Conservation (phyloP, 2,329 filamentous ascomycete species). For the Zasmidium angulare region DNA sequence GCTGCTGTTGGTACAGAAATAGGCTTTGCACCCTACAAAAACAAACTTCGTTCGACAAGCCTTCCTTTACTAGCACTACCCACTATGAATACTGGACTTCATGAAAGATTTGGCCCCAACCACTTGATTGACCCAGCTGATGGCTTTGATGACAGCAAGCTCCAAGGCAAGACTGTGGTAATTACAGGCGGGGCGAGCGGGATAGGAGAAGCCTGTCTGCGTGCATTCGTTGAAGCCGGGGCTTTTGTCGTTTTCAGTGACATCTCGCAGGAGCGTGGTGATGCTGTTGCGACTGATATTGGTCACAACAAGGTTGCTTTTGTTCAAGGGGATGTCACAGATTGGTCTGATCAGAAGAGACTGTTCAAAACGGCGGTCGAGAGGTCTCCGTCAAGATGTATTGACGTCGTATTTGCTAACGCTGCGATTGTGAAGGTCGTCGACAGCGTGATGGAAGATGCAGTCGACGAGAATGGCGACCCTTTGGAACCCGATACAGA, state of each 20-base stretch:
- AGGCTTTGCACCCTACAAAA: too few species aligned
- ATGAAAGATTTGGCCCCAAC: background rate
- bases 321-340: slow-evolving; percentile 27
- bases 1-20: too few species aligned
- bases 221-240: slow-evolving; percentile 28
- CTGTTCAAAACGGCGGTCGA: slow-evolving; percentile 26
- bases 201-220: slow-evolving; percentile 15
- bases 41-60: too few species aligned
- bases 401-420: slow-evolving; percentile 29
- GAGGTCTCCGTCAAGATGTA: slow-evolving; percentile 9
- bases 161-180: slow-evolving; percentile 48
- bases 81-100: background rate
- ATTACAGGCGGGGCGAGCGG: slow-evolving; percentile 48
- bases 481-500: slow-evolving; percentile 1
- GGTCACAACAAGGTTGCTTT: slow-evolving; percentile 27
- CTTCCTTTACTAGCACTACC: background rate
- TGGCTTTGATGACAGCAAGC: slow-evolving; percentile 35
- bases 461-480: slow-evolving; percentile 1
- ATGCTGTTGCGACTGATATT: slow-evolving; percentile 28
- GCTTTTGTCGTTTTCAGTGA: slow-evolving; percentile 36
- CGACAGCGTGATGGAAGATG: slow-evolving; percentile 12
- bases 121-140: background rate
- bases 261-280: slow-evolving; percentile 27
- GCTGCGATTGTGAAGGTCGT: slow-evolving; percentile 23
- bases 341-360: slow-evolving; percentile 26